Evolutionary conservation across 192 early-diverging fungal genomes (phyloP).

Genomic region (Nowakowskiella sp.): DNA sequence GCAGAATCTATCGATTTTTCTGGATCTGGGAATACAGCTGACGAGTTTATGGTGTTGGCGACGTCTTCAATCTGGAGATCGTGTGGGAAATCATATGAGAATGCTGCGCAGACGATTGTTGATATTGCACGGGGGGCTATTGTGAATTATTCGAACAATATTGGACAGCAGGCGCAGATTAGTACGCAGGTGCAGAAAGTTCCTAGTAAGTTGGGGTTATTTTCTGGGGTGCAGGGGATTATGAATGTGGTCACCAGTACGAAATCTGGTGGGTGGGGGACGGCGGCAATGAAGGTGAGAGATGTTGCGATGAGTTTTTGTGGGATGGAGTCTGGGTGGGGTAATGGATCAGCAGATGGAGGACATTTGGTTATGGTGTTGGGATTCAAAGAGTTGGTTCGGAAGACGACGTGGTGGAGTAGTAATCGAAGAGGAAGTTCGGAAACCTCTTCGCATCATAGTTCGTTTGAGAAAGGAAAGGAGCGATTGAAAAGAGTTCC

Average conservation of each 20-base stretch:
- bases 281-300: conserved; percentile 54
- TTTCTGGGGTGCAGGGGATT: neutral
- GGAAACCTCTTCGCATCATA: conserved; percentile 6
- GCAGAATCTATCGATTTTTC: conserved; percentile 4
- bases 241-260: conserved; percentile 5
- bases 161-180: conserved; percentile 4
- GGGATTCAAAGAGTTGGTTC: conserved; percentile 63
- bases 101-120: conserved; percentile 61
- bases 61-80: conserved; percentile 25
- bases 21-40: conserved; percentile 65
- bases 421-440: conserved; percentile 17
- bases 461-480: conserved; percentile 13
- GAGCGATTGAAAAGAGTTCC: conserved; percentile 6
- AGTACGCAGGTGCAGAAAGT: too few relatives aligned
- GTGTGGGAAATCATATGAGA: conserved; percentile 49
- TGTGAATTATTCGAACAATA: too few relatives aligned
- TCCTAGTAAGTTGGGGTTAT: too few relatives aligned
- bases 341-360: conserved; percentile 15
- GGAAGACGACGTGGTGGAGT: conserved; percentile 13
- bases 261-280: conserved; percentile 36
- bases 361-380: conserved; percentile 83
- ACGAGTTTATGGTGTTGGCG: conserved; percentile 32
- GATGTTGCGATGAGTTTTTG: conserved; percentile 81
- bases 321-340: conserved; percentile 59
- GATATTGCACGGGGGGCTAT: conserved; percentile 69